A percentile compares a stretch with the other conserved stretches of the same genome.
phyloP scores from a whole-genome alignment of 2,329 filamentous ascomycete genomes.

The Neonectria punicea region DNA sequence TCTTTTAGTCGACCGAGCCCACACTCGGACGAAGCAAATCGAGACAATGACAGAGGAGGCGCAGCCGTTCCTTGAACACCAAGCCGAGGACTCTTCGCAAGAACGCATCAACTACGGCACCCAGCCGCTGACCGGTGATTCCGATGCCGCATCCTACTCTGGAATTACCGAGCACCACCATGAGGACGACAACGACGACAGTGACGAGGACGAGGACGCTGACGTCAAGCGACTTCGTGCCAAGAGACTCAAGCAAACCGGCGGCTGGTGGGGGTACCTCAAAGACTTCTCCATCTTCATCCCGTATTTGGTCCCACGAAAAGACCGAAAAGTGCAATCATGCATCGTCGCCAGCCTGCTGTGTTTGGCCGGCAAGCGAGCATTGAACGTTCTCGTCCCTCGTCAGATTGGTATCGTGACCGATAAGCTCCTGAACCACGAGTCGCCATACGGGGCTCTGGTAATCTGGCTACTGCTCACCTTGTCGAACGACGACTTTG shows the following conservation, averaged over 20 bases:
- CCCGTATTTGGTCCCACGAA: constrained; percentile 45
- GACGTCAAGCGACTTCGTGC: constrained; percentile 42
- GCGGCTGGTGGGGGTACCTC: constrained; percentile 47
- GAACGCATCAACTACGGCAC: constrained; percentile 29
- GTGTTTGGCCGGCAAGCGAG: constrained; percentile 38
- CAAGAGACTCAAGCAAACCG: constrained; percentile 42
- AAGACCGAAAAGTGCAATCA: constrained; percentile 45
- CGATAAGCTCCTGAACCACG: constrained; percentile 41
- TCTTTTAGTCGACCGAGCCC: background rate
- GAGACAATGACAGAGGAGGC: constrained; percentile 25
- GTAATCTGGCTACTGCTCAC: constrained; percentile 33
- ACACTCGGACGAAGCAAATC: background rate
- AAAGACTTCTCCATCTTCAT: constrained; percentile 46
- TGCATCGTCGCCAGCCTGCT: constrained; percentile 40
- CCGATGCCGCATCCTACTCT: constrained; percentile 4
- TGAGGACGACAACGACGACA: constrained; percentile 9
- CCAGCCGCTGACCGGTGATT: background rate
- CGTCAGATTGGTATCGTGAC: constrained; percentile 46
- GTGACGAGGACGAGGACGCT: constrained; percentile 38
- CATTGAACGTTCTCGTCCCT: constrained; percentile 46
- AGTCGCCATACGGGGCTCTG: constrained; percentile 34
- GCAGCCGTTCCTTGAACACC: constrained; percentile 22
- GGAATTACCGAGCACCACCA: background rate
- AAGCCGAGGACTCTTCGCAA: background rate
- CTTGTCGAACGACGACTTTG: constrained; percentile 19